Base-by-base conservation (phyloP, 139 green algal genomes). In the Edaphochlamys debaryana region DNA sequence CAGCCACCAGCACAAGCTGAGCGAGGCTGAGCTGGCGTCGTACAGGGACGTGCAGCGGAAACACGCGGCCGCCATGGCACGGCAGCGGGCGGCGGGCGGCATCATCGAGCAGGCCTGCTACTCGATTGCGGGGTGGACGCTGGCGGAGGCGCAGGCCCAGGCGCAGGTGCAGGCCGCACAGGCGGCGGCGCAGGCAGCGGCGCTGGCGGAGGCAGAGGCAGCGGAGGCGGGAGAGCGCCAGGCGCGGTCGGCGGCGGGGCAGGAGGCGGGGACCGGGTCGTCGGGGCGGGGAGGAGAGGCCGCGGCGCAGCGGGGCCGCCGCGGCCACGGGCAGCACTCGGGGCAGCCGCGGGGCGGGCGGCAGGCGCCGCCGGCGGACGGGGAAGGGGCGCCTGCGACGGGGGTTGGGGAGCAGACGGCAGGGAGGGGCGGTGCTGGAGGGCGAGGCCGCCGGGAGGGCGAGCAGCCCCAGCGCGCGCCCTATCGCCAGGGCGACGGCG, bases 81-180 rank as follows among this genome's bases (percentile, higher is more conserved):
- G 64, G 32, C 77, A 83, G 64, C 40, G 64, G 45, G 77, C 42
- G 45, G 63, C 63, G 25, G 77, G 77, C 6, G 77, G 77, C 3
- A 42, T 83, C 4, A 67, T 75, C 1, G 77, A 83, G 77, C 4
- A 30, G 27, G 36, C 34, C 1, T 58, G 77, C 42, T 83, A 83
- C 45, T 83, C 77, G 3, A 83, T 83, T 20, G 29, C 63, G 19
- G 64, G 45, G 0, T 83, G 77, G 77, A 74, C 23, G 9, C 45
- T 58, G 3, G 62, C 36, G 42, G 40, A 69, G 66, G 36, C 6
- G 36, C 36, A 45, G 34, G 36, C 15, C 13, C 17, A 71, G n/a
- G 17, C 27, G 22, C 27, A 25, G 22, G 17, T 9, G 58, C 22
- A 25, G 58, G 17, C 58, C 6, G 6, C 6, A 19, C 50, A 9